Evolutionary conservation across 73 alveolate species (phyloP), one percentile per base, ranked within the genome.

Genomic region (Paramecium bursaria): DNA sequence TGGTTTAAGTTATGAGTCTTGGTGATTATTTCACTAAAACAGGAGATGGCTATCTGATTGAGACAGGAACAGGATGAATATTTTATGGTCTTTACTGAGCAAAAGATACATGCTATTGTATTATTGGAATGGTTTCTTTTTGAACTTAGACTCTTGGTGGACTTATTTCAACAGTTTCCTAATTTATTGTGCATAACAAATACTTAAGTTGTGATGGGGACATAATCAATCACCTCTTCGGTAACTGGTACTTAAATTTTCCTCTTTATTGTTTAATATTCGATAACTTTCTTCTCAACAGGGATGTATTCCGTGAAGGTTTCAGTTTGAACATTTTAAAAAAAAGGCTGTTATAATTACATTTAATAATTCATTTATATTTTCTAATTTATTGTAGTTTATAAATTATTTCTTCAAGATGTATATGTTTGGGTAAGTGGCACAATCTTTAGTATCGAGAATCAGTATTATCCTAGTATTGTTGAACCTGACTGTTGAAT

Each of bases 231-330:
- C 10, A 67, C 22, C 44, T 67, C 82, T 7, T 67, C 46, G 0
- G 82, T 67, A 0, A 67, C 82, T 25, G 82, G 82, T 3, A 67
- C 82, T 67, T 67, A 14, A 9, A 67, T 67, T 17, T 67, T 67
- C 44, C 33, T 67, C 11, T 10, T 67, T 33, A 42, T 42, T 3
- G 82, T 67, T 42, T 67, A 53, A 4, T 67, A 67, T 67, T 67
- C 82, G 2, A 42, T 67, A 7, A 67, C 22, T 67, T 67, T 67
- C 55, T 42, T 67, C 33, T 67, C 82, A 35, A 67, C 82, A 9
- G 82, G 82, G 1, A 67, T 67, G 13, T 67, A 67, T 67, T 67
- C 82, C 21, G 82, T 67, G 7, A 67, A 39, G 2, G 82, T 67
- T 67, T 67, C 82, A 21, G 82, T 42, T n/a, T 67, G 25, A 2